A percentile compares a stretch with the other conserved stretches of the same genome.
Evolutionary conservation across 2,329 filamentous ascomycete genomes (phyloP).

Genomic region (Botrytis fragariae): DNA sequence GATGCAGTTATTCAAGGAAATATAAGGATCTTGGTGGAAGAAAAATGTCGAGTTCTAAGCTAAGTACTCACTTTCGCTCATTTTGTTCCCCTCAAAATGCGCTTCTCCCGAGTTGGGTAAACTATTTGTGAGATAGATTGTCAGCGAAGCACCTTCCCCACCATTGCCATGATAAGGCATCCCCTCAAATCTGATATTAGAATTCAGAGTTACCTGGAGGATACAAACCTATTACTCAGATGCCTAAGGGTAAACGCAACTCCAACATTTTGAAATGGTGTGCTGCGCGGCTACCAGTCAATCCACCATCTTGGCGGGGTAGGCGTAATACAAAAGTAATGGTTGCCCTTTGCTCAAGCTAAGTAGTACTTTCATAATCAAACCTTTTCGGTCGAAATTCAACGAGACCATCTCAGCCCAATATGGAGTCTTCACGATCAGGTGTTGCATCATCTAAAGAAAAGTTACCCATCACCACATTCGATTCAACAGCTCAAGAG

Average conservation of each 20-base stretch:
- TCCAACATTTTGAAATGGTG: not conserved
- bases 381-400: not conserved
- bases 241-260: not conserved
- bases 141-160: not conserved
- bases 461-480: not conserved
- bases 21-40: not conserved
- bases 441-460: not conserved
- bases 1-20: not conserved
- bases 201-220: not conserved
- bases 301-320: not conserved
- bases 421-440: not conserved
- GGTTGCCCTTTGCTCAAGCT: not conserved
- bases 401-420: not conserved
- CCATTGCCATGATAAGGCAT: not conserved
- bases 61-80: not conserved
- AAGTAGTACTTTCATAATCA: not conserved
- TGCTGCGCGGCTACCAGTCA: not conserved
- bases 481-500: not conserved
- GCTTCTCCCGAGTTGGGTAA: not conserved
- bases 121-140: not conserved
- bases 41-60: not conserved
- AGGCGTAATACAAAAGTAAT: not conserved
- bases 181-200: not conserved
- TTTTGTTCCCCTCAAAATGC: not conserved
- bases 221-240: not conserved